Evolutionary conservation across 1,284 basidiomycete species (phyloP).

Genomic region (Puccinia hordei): DNA sequence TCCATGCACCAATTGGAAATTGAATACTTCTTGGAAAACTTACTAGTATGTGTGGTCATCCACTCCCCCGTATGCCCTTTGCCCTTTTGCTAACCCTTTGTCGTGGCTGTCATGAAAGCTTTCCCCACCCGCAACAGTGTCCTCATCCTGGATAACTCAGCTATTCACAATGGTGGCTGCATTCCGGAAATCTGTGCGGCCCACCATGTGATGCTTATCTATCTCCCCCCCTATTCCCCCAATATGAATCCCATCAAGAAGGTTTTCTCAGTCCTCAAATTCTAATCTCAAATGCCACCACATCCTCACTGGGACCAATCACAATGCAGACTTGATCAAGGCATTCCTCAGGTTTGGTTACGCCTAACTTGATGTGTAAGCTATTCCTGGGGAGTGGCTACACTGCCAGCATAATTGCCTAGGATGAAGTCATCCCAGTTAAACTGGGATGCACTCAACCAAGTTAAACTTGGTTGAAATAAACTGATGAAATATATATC

Average conservation of each 20-base stretch:
- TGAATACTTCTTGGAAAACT: background rate
- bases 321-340: background rate
- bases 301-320: background rate
- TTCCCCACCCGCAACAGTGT: conserved; percentile 11
- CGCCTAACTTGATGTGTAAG: too few species aligned
- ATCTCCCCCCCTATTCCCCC: background rate
- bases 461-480: too few species aligned
- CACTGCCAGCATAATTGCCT: too few species aligned
- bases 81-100: background rate
- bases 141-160: background rate
- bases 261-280: background rate
- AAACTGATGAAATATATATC: too few species aligned
- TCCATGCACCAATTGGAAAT: background rate
- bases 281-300: background rate
- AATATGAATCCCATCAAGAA: conserved; percentile 12
- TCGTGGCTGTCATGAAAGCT: background rate
- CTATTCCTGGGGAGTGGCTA: too few species aligned
- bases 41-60: background rate
- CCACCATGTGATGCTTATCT: background rate
- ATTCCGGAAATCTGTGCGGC: background rate
- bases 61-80: background rate
- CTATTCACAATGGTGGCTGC: background rate
- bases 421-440: too few species aligned
- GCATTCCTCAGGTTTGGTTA: background rate
- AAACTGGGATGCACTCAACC: too few species aligned